Evolutionary conservation across 202 grass and related monocot genomes (phyloP).

Genomic region (Eragrostis tef): DNA sequence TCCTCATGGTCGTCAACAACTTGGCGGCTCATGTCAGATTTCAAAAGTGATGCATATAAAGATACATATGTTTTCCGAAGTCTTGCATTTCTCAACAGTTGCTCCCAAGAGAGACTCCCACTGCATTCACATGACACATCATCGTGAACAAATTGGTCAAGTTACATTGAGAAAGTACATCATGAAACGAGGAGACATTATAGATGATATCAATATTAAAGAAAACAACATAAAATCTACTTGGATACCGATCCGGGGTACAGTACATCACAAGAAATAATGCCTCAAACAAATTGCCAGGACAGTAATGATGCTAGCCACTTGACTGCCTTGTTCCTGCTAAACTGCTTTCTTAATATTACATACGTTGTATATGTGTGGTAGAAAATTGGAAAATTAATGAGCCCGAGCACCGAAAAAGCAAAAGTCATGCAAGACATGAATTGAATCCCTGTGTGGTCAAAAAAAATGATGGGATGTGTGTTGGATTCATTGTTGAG

Average conservation of each 20-base stretch:
- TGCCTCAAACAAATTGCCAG: slow-evolving; percentile 17
- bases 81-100: slow-evolving; percentile 72
- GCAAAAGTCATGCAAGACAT: background rate
- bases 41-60: slow-evolving; percentile 88
- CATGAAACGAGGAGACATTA: slow-evolving; percentile 23
- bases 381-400: slow-evolving; percentile 29
- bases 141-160: slow-evolving; percentile 36
- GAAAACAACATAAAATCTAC: slow-evolving; percentile 19
- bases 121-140: slow-evolving; percentile 57
- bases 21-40: slow-evolving; percentile 68
- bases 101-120: slow-evolving; percentile 88
- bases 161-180: background rate
- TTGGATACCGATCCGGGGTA: slow-evolving; percentile 2
- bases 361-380: background rate
- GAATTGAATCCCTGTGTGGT: background rate
- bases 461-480: slow-evolving; percentile 20
- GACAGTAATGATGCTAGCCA: background rate
- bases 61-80: slow-evolving; percentile 86
- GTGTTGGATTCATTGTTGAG: slow-evolving; percentile 12
- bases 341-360: slow-evolving; percentile 29
- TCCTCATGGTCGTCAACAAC: slow-evolving; percentile 77
- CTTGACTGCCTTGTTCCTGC: slow-evolving; percentile 22
- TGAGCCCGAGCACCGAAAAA: background rate
- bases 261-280: slow-evolving; percentile 32
- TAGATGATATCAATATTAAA: slow-evolving; percentile 18